Percentiles rank a stretch among this genome's conserved stretches.
Conservation (phyloP, 768 basidiomycete genomes). For the Leucosporidium creatinivorum region DNA sequence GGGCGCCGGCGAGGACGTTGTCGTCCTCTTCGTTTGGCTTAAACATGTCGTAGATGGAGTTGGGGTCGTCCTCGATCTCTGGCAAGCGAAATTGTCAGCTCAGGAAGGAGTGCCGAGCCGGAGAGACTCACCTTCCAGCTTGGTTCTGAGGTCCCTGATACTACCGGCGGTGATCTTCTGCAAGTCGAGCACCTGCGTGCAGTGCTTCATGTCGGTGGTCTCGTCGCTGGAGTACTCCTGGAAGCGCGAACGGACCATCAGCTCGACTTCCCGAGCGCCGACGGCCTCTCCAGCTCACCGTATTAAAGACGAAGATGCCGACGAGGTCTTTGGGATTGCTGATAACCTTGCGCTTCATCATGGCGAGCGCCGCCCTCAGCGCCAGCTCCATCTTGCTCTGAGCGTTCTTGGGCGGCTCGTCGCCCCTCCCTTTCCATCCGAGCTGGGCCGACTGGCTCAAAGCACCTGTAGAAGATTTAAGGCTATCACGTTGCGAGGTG, state of each 20-base stretch:
- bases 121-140: conserved; percentile 60
- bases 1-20: conserved; percentile 72
- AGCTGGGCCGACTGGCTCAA: conserved; percentile 15
- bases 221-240: conserved; percentile 10
- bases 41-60: conserved; percentile 54
- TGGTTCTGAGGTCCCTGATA: conserved; percentile 67
- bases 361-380: conserved; percentile 72
- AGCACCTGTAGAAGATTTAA: conserved; percentile 38
- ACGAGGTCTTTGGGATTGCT: conserved; percentile 80
- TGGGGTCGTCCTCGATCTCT: conserved; percentile 63
- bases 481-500: conserved; percentile 46
- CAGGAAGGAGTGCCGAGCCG: too few species aligned
- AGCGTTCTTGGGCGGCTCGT: conserved; percentile 41
- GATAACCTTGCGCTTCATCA: conserved; percentile 83
- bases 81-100: neutral
- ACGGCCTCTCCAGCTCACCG: conserved; percentile 50
- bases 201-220: conserved; percentile 55
- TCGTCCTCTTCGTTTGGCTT: conserved; percentile 51
- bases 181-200: conserved; percentile 68
- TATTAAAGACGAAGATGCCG: conserved; percentile 87
- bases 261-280: conserved; percentile 41
- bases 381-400: conserved; percentile 72
- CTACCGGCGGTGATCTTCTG: conserved; percentile 68
- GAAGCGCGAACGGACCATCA: neutral
- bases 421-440: conserved; percentile 49